Conservation (phyloP, 2,329 filamentous ascomycete species). For the Alternaria consortialis region DNA sequence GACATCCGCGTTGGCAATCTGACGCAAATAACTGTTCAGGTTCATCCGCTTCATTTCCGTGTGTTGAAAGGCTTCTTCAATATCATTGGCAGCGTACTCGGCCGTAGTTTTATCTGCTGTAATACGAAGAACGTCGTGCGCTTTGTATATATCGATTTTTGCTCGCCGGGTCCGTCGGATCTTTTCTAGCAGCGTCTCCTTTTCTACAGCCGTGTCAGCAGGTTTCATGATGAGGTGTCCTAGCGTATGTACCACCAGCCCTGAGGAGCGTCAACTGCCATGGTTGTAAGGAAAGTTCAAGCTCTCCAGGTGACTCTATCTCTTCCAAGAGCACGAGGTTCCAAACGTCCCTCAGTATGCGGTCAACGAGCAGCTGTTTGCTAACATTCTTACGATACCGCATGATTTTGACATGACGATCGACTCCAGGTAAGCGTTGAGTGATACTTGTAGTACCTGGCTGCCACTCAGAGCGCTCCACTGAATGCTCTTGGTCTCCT, state of each 20-base stretch:
- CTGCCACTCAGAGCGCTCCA: conserved; percentile 43
- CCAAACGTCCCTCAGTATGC: conserved; percentile 48
- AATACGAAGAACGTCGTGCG: conserved; percentile 44
- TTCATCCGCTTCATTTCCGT: conserved; percentile 28
- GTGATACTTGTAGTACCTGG: conserved; percentile 40
- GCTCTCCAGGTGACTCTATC: conserved; percentile 46
- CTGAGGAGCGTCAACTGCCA: conserved; percentile 47
- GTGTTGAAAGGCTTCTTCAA: conserved; percentile 36
- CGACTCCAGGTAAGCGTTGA: conserved; percentile 36
- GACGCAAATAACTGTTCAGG: conserved; percentile 32
- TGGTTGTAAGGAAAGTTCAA: conserved; percentile 45
- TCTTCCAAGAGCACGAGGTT: conserved; percentile 47
- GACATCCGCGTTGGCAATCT: conserved; percentile 17
- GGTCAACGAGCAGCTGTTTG: conserved; percentile 45
- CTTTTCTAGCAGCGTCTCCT: conserved; percentile 34
- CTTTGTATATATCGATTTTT: conserved; percentile 40
- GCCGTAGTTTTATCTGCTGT: conserved; percentile 49
- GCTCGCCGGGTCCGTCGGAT: conserved; percentile 41
- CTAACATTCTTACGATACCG: conserved; percentile 24
- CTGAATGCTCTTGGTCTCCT: conserved; percentile 23
- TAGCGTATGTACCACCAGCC: conserved; percentile 29
- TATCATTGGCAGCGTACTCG: conserved; percentile 48
- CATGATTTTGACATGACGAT: conserved; percentile 15
- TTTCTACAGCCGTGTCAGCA: conserved; percentile 24
- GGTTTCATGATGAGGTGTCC: not conserved